Conservation (phyloP, 225 moss, liverwort and hornwort species). For the Physcomitrium patens region DNA sequence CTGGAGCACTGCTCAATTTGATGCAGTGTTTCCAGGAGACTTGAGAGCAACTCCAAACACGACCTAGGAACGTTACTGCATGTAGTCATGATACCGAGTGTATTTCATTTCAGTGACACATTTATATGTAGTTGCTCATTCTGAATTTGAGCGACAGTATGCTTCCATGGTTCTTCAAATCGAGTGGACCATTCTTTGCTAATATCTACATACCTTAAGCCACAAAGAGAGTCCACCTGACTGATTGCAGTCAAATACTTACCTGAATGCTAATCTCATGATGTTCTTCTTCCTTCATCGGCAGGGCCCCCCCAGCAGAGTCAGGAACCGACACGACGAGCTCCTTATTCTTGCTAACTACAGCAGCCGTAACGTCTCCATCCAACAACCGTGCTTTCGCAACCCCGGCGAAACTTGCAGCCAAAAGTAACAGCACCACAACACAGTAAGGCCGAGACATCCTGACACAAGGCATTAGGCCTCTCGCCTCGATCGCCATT, state of each 20-base stretch:
- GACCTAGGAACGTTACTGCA: background rate
- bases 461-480: conserved; percentile 9
- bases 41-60: no score
- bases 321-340: background rate
- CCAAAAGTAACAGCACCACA: background rate
- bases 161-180: background rate
- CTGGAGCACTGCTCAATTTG: background rate
- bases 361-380: background rate
- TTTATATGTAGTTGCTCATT: background rate
- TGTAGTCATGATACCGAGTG: conserved; percentile 1
- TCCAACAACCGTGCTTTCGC: conserved; percentile 29
- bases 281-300: background rate
- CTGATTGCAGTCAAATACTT: background rate
- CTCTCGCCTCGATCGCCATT: no score
- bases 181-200: no score
- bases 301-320: background rate
- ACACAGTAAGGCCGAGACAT: background rate
- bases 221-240: no score
- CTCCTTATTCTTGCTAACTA: conserved; percentile 13
- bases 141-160: background rate
- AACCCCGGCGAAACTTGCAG: background rate
- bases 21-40: no score
- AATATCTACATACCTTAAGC: no score
- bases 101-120: background rate
- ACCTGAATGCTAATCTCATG: background rate